Evolutionary conservation across 2,329 filamentous ascomycete genomes (phyloP).

Genomic region (Lasiodiplodia sp.): DNA sequence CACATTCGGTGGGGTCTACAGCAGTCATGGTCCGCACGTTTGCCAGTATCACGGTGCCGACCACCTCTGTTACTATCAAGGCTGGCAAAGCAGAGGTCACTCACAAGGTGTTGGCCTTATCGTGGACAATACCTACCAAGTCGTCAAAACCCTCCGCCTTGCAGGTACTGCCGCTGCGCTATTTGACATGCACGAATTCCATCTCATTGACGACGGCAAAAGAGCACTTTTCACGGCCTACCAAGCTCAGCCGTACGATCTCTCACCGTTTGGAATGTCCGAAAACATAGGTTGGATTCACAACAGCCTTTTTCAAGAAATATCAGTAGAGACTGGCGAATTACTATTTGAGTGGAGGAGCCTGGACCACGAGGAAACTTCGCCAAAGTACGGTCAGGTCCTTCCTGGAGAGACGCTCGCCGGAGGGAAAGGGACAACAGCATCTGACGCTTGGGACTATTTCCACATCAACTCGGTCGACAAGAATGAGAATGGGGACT

Average conservation of each 20-base stretch:
- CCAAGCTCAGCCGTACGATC: slow-evolving; percentile 51
- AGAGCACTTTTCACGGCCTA: slow-evolving; percentile 48
- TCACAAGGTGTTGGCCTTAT: slow-evolving; percentile 60
- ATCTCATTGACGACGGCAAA: slow-evolving; percentile 53
- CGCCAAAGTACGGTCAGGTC: slow-evolving; percentile 45
- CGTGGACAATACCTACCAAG: slow-evolving; percentile 58
- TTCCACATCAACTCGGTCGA: slow-evolving; percentile 66
- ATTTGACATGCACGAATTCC: slow-evolving; percentile 62
- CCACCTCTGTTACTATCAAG: slow-evolving; percentile 61
- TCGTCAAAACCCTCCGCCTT: slow-evolving; percentile 54
- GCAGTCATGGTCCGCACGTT: slow-evolving; percentile 48
- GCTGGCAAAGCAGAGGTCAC: slow-evolving; percentile 60
- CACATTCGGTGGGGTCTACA: slow-evolving; percentile 56
- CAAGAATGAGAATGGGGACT: slow-evolving; percentile 59
- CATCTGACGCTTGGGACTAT: slow-evolving; percentile 59
- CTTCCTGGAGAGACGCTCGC: slow-evolving; percentile 41
- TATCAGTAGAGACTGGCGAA: slow-evolving; percentile 62
- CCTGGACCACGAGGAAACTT: slow-evolving; percentile 59
- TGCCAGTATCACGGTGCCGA: slow-evolving; percentile 57
- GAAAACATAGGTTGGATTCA: slow-evolving; percentile 59
- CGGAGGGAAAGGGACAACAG: slow-evolving; percentile 41
- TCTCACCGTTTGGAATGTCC: slow-evolving; percentile 50
- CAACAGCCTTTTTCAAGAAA: slow-evolving; percentile 61
- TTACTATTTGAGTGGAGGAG: slow-evolving; percentile 66
- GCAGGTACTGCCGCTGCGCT: slow-evolving; percentile 46